phyloP scores from a whole-genome alignment of 495 filamentous ascomycete species.

The Lophiostoma macrostomum region DNA sequence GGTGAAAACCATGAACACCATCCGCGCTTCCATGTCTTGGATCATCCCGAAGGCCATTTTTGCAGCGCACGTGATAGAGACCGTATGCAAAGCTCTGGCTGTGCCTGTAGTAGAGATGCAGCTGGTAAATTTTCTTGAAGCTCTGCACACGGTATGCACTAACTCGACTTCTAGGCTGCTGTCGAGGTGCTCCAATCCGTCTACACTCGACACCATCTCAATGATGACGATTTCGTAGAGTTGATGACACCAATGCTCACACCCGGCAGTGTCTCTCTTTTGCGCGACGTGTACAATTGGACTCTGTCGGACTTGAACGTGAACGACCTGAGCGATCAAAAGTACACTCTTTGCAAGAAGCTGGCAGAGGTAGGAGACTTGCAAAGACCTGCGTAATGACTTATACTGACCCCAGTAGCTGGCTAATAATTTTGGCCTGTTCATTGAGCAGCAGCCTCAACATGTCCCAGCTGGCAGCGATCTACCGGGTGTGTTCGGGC shows the following conservation, averaged over 20 bases:
- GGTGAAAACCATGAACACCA: conserved; percentile 67
- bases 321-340: conserved; percentile 79
- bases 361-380: conserved; percentile 71
- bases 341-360: conserved; percentile 88
- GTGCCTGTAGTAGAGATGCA: conserved; percentile 70
- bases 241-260: conserved; percentile 78
- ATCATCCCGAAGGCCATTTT: conserved; percentile 76
- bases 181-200: conserved; percentile 80
- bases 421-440: conserved; percentile 78
- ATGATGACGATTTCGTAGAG: conserved; percentile 73
- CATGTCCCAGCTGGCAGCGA: conserved; percentile 60
- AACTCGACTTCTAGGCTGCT: conserved; percentile 57
- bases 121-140: conserved; percentile 53
- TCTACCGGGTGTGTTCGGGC: conserved; percentile 70
- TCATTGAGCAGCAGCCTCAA: conserved; percentile 71
- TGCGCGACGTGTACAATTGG: conserved; percentile 77
- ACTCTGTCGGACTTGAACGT: conserved; percentile 64
- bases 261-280: conserved; percentile 64
- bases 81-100: conserved; percentile 72
- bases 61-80: conserved; percentile 63
- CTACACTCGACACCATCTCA: conserved; percentile 69
- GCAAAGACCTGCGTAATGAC: background rate
- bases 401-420: conserved; percentile 51
- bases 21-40: conserved; percentile 79
- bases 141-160: background rate